These are phyloP conservation scores for Aspergillus sp. DNA, from an alignment of 2,329 filamentous ascomycete genomes.

Conservation along the genomic window DNA sequence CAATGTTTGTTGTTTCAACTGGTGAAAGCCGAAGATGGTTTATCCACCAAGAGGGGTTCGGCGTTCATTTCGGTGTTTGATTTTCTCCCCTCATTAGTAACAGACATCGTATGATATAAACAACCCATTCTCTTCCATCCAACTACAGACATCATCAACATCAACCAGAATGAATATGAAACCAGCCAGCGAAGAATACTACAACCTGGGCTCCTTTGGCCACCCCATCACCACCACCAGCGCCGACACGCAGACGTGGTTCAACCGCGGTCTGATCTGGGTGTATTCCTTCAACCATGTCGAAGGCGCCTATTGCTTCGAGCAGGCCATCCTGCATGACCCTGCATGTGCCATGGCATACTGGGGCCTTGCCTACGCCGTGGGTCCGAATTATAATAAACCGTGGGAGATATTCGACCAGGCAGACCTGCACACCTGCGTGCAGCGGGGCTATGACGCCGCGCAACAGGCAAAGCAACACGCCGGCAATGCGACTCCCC, in stretches of 20 bases:
- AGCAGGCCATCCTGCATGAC: slow-evolving; percentile 25
- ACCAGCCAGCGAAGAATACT: slow-evolving; percentile 19
- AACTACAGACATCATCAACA: not conserved
- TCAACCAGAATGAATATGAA: not conserved
- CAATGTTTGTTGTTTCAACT: no score
- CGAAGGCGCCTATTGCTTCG: slow-evolving; percentile 31
- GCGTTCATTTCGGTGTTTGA: no score
- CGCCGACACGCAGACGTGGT: slow-evolving; percentile 32
- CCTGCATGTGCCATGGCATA: slow-evolving; percentile 32
- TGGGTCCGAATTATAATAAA: slow-evolving; percentile 75
- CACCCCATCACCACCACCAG: slow-evolving; percentile 27
- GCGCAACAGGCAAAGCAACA: slow-evolving; percentile 39
- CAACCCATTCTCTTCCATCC: no score
- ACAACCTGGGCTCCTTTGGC: slow-evolving; percentile 30
- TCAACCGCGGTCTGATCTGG: slow-evolving; percentile 34
- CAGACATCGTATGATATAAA: no score
- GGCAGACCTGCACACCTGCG: slow-evolving; percentile 48
- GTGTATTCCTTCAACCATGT: slow-evolving; percentile 37
- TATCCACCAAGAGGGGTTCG: no score
- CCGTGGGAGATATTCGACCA: slow-evolving; percentile 67
- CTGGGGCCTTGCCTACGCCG: slow-evolving; percentile 51
- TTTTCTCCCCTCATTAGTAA: no score
- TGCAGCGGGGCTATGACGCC: slow-evolving; percentile 45
- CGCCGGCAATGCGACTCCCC: slow-evolving; percentile 32
- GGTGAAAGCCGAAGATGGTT: no score